Evolutionary conservation across 1,139 yeast genomes (phyloP).

Genomic region (Geotrichum macrosporum): DNA sequence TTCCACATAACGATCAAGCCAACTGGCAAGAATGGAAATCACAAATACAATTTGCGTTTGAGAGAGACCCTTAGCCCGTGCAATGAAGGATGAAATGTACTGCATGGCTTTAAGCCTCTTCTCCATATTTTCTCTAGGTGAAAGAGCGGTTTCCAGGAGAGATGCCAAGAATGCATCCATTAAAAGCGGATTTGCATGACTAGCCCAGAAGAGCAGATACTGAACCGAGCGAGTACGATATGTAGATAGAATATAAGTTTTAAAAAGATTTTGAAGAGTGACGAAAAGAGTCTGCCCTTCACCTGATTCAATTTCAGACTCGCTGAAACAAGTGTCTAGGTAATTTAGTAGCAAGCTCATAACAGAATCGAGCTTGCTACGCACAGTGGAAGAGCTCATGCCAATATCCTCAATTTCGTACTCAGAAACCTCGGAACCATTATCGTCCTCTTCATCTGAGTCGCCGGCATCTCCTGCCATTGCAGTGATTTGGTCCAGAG

Average conservation of each 20-base stretch:
- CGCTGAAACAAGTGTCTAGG: slow-evolving; percentile 49
- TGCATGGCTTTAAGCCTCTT: slow-evolving; percentile 85
- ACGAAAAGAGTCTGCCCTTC: slow-evolving; percentile 72
- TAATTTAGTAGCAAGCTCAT: slow-evolving; percentile 52
- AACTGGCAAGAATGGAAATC: slow-evolving; percentile 69
- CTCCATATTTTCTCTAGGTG: slow-evolving; percentile 61
- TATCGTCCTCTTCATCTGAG: slow-evolving; percentile 35
- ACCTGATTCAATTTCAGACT: slow-evolving; percentile 53
- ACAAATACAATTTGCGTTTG: slow-evolving; percentile 73
- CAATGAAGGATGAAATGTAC: slow-evolving; percentile 84
- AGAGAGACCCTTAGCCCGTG: slow-evolving; percentile 74
- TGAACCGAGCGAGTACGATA: slow-evolving; percentile 90
- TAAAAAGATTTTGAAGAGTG: slow-evolving; percentile 70
- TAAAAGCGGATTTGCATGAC: slow-evolving; percentile 77
- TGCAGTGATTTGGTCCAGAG: slow-evolving; percentile 25
- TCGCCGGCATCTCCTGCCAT: slow-evolving; percentile 28
- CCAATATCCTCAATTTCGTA: slow-evolving; percentile 36
- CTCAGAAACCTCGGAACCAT: slow-evolving; percentile 38
- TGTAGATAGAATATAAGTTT: slow-evolving; percentile 80
- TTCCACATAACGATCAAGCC: slow-evolving; percentile 74
- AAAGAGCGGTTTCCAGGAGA: slow-evolving; percentile 76
- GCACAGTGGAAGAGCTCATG: slow-evolving; percentile 31
- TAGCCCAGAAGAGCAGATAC: slow-evolving; percentile 71
- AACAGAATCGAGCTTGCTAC: slow-evolving; percentile 62
- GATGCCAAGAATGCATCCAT: slow-evolving; percentile 82